Percentiles rank a stretch among this genome's conserved stretches.
Evolutionary conservation across 108 stramenopile species (phyloP).

Genomic region (Schizochytrium sp.): DNA sequence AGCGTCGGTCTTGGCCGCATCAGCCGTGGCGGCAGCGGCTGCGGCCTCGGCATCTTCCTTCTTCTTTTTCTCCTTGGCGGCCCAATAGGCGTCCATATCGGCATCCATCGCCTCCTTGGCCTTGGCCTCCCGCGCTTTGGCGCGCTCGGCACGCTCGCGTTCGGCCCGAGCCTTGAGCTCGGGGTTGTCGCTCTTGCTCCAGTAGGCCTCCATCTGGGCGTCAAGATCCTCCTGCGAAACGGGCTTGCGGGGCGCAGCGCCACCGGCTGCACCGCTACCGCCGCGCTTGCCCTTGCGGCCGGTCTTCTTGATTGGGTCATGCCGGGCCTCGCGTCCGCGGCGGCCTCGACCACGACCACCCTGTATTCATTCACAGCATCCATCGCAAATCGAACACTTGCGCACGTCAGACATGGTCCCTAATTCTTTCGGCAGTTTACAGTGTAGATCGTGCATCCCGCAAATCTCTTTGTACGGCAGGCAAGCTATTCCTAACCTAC

Average conservation of each 20-base stretch:
- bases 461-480: no score
- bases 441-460: no score
- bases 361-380: no score
- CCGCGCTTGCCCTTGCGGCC: background rate
- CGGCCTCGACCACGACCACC: no score
- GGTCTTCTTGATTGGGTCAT: no score
- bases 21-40: background rate
- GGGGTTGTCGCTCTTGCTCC: background rate
- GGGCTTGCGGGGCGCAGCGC: background rate
- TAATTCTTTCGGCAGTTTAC: no score
- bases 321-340: no score
- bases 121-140: background rate
- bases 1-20: background rate
- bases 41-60: constrained; percentile 18
- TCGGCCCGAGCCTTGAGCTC: background rate
- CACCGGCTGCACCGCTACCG: background rate
- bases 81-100: background rate
- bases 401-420: no score
- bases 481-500: no score
- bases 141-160: background rate
- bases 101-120: background rate
- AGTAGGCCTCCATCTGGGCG: background rate
- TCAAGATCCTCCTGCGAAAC: background rate
- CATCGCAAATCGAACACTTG: no score
- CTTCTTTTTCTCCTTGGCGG: constrained; percentile 22